A percentile compares a stretch with the other conserved stretches of the same genome.
Conservation (phyloP, 2,329 filamentous ascomycete species). For the Aspergillus carbonarius region DNA sequence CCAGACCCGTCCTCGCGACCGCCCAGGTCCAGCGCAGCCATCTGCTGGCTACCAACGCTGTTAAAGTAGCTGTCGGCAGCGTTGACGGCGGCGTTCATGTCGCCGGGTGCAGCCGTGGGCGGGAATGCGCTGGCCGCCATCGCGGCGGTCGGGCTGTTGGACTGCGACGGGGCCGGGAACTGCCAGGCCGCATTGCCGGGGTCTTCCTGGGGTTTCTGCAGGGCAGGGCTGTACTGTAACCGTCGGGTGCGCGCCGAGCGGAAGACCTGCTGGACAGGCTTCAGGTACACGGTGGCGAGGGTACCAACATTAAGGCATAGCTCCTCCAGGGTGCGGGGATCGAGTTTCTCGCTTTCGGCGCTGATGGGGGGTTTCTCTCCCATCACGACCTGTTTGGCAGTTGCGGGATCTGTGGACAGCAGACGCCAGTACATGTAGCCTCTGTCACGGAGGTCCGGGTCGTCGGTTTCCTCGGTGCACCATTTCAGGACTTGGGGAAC, state of each 20-base stretch:
- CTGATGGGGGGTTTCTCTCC: conserved; percentile 96
- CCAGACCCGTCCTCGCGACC: conserved; percentile 66
- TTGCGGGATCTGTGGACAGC: conserved; percentile 83
- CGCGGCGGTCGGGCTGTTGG: conserved; percentile 21
- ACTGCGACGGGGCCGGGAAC: conserved; percentile 39
- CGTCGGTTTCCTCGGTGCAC: conserved; percentile 99
- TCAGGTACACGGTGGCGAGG: conserved; percentile 93
- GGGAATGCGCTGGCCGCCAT: conserved; percentile 27
- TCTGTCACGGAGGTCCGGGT: conserved; percentile 90
- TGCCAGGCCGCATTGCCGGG: conserved; percentile 30
- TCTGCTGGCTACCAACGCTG: conserved; percentile 69
- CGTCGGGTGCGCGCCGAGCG: conserved; percentile 78
- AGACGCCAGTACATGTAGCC: conserved; percentile 99
- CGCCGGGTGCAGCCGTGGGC: conserved; percentile 32
- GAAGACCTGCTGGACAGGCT: conserved; percentile 96
- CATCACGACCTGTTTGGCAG: conserved; percentile 89
- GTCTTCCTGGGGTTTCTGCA: conserved; percentile 67
- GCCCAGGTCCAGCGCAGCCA: conserved; percentile 69
- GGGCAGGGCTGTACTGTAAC: conserved; percentile 77
- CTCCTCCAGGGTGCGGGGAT: conserved; percentile 87
- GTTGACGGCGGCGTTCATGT: conserved; percentile 70
- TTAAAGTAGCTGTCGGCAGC: conserved; percentile 91
- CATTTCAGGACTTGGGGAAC: conserved; percentile 95
- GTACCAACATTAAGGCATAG: conserved; percentile 97
- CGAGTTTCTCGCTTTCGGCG: conserved; percentile 90